Conservation (phyloP, 2,329 filamentous ascomycete species). For the Fusarium sp. region DNA sequence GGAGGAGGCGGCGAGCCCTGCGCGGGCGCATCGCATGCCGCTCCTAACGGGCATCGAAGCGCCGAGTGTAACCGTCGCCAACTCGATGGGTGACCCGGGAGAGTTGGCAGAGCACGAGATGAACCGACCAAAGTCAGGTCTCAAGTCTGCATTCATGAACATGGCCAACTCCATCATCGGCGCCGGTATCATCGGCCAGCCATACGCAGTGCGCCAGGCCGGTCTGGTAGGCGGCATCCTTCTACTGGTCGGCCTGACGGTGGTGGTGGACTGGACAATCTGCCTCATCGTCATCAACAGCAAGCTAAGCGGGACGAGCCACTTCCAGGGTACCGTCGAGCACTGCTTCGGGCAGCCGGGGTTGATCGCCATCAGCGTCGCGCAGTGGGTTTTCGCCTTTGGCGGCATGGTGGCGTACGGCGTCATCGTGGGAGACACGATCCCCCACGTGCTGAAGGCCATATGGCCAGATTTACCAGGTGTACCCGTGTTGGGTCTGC, state of each 20-base stretch:
- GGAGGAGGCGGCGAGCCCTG: slow-evolving; percentile 59
- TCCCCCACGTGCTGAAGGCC: slow-evolving; percentile 87
- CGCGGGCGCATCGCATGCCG: slow-evolving; percentile 70
- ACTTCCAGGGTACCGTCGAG: slow-evolving; percentile 95
- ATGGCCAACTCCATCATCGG: slow-evolving; percentile 99
- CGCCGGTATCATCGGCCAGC: slow-evolving; percentile 82
- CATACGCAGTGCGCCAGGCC: slow-evolving; percentile 95
- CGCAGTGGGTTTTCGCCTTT: slow-evolving; percentile 98
- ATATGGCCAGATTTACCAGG: slow-evolving; percentile 81
- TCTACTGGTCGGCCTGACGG: slow-evolving; percentile 82
- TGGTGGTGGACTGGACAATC: slow-evolving; percentile 97
- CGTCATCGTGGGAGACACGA: slow-evolving; percentile 96
- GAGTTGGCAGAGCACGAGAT: slow-evolving; percentile 67
- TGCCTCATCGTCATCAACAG: slow-evolving; percentile 97
- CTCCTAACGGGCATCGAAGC: slow-evolving; percentile 87
- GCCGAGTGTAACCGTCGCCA: slow-evolving; percentile 78
- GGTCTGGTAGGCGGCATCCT: slow-evolving; percentile 84
- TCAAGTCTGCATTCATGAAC: slow-evolving; percentile 96
- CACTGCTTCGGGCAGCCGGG: slow-evolving; percentile 92
- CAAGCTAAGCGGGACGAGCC: slow-evolving; percentile 93
- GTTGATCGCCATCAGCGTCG: slow-evolving; percentile 86
- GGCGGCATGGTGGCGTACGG: slow-evolving; percentile 99
- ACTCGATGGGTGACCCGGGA: slow-evolving; percentile 56
- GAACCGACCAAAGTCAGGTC: slow-evolving; percentile 81
- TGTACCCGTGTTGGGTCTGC: slow-evolving; percentile 82